Evolutionary conservation across 1,284 basidiomycete genomes (phyloP).

Genomic region (Pseudozyma thailandica): DNA sequence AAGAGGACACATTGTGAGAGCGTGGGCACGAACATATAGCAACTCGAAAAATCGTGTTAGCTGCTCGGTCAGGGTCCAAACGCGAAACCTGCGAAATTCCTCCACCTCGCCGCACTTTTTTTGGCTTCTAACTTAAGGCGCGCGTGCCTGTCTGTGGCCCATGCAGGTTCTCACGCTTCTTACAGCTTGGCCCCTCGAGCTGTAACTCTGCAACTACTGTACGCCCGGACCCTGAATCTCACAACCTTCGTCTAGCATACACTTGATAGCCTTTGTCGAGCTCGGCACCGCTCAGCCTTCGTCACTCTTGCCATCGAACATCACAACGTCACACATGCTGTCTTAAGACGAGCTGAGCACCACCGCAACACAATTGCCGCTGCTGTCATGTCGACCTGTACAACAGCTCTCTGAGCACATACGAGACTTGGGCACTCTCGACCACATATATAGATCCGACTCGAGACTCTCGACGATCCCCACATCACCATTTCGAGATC

Average conservation of each 20-base stretch:
- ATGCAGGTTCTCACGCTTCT: slow-evolving; percentile 6
- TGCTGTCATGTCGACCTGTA: background rate
- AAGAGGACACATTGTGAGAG: background rate
- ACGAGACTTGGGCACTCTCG: background rate
- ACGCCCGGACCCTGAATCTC: slow-evolving; percentile 13
- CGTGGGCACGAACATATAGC: background rate
- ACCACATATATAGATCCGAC: background rate
- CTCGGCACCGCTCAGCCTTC: slow-evolving; percentile 4
- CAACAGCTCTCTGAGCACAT: background rate
- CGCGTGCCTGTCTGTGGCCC: background rate
- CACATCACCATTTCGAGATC: background rate
- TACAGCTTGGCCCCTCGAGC: background rate
- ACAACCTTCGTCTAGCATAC: slow-evolving; percentile 6
- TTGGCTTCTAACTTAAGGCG: background rate
- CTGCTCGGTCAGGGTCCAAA: slow-evolving; percentile 10
- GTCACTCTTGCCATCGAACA: background rate
- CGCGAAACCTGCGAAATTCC: background rate
- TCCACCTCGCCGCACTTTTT: slow-evolving; percentile 4
- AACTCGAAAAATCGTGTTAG: no score
- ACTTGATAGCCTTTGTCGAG: background rate
- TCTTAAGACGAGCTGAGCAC: no score
- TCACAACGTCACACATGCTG: no score
- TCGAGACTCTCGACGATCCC: no score
- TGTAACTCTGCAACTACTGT: no score
- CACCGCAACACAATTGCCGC: background rate